Percentiles rank a stretch among this genome's conserved stretches.
Evolutionary conservation across 2,329 filamentous ascomycete species (phyloP).

Genomic region (Hypoxylon sp.): DNA sequence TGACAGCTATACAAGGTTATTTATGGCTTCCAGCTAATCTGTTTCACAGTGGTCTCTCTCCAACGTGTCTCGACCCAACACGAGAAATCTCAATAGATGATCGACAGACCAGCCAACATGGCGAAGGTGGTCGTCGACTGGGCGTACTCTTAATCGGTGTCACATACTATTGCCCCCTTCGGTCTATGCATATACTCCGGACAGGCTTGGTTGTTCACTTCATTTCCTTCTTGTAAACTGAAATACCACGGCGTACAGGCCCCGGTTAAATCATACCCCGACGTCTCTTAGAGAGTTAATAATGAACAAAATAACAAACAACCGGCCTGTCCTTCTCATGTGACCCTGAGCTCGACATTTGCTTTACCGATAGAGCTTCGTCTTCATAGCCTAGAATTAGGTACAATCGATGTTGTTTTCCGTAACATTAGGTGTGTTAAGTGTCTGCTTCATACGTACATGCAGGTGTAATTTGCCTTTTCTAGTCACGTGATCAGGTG

Average conservation of each 20-base stretch:
- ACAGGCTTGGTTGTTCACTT: conserved; percentile 47
- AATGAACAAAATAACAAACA: conserved; percentile 51
- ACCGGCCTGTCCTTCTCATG: conserved; percentile 9
- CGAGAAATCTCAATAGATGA: conserved; percentile 80
- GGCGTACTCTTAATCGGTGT: conserved; percentile 44
- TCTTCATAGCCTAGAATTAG: conserved; percentile 5
- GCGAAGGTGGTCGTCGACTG: conserved; percentile 43
- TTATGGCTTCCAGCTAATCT: conserved; percentile 60
- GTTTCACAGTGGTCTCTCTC: conserved; percentile 79
- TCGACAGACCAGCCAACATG: conserved; percentile 35
- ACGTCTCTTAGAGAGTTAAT: conserved; percentile 50
- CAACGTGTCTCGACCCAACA: conserved; percentile 93
- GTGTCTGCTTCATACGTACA: background rate
- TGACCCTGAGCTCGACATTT: conserved; percentile 17
- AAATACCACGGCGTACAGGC: conserved; percentile 52
- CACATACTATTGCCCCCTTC: conserved; percentile 49
- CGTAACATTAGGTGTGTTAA: background rate
- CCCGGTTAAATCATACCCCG: conserved; percentile 51
- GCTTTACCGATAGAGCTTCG: background rate
- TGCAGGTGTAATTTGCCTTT: background rate
- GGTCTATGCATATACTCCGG: conserved; percentile 48
- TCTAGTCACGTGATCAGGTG: no score
- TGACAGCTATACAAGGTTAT: conserved; percentile 3
- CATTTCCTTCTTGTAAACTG: conserved; percentile 54
- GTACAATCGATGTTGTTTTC: background rate